A percentile compares a stretch with the other conserved stretches of the same genome.
These are phyloP conservation scores for Kluyveromyces siamensis DNA, from an alignment of 805 yeast genomes.

Conservation along the genomic window DNA sequence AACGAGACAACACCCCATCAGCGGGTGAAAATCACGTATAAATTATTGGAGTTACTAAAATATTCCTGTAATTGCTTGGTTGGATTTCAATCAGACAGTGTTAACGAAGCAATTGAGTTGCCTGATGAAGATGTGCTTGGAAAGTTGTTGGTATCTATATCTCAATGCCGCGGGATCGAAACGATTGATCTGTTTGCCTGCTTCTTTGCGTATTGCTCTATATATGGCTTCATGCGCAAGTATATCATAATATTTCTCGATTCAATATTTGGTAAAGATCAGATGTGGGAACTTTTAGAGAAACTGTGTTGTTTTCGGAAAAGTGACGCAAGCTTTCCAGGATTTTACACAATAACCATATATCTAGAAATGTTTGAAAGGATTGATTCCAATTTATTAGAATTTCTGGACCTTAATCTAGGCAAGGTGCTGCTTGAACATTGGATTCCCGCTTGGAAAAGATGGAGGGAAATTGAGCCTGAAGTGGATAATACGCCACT, in stretches of 20 bases:
- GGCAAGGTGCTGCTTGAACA: conserved; percentile 6
- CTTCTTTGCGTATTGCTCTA: conserved; percentile 17
- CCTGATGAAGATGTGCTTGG: not conserved
- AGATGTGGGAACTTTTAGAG: not conserved
- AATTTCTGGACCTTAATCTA: conserved; percentile 8
- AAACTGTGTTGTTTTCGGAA: not conserved
- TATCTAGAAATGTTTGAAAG: conserved; percentile 10
- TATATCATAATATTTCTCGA: not conserved
- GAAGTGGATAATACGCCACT: not conserved
- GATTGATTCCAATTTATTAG: conserved; percentile 6
- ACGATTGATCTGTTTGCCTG: conserved; percentile 10
- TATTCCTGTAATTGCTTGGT: not conserved
- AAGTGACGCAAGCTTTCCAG: conserved; percentile 6
- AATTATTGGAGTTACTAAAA: not conserved
- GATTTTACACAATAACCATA: conserved; percentile 14
- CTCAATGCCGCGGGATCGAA: not conserved
- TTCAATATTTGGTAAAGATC: not conserved
- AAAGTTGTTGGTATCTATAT: not conserved
- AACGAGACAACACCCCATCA: not conserved
- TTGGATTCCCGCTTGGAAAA: conserved; percentile 21
- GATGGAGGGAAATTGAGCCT: not conserved
- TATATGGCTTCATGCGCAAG: conserved; percentile 4
- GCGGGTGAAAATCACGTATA: not conserved
- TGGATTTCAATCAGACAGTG: not conserved
- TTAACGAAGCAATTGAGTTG: not conserved